Conservation (phyloP, 805 yeast species). For the Wickerhamiella australiensis region DNA sequence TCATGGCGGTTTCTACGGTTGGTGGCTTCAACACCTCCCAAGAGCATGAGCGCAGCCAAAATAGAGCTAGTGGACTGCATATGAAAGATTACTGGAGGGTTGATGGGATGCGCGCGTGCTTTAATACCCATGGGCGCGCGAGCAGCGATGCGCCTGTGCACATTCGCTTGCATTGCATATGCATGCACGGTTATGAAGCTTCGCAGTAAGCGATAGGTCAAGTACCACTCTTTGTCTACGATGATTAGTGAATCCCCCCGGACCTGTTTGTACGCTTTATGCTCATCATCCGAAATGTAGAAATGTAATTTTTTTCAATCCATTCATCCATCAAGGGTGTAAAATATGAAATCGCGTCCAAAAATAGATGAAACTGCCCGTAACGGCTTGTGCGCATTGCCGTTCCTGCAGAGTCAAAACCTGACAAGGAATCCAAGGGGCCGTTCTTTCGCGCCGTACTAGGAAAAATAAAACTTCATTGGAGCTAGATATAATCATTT, state of each 20-base stretch:
- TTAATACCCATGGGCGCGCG: background rate
- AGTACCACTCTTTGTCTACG: too few species aligned
- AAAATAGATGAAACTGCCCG: background rate
- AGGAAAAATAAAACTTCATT: background rate
- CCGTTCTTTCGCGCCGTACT: background rate
- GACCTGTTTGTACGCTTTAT: too few species aligned
- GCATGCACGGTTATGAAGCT: slow-evolving; percentile 1
- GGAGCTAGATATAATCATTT: too few species aligned
- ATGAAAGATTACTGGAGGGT: background rate
- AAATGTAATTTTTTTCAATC: too few species aligned
- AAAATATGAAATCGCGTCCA: too few species aligned
- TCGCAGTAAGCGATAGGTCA: too few species aligned
- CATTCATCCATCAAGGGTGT: too few species aligned
- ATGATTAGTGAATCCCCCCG: too few species aligned
- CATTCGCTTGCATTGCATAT: background rate
- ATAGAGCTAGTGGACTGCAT: slow-evolving; percentile 1
- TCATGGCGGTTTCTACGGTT: background rate
- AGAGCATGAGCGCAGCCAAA: slow-evolving; percentile 4
- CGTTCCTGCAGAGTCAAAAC: slow-evolving; percentile 1
- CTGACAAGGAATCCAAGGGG: background rate
- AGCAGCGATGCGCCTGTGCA: background rate
- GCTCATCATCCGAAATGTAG: too few species aligned
- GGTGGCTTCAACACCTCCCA: slow-evolving; percentile 4
- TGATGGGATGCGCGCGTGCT: background rate
- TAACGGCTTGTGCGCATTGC: background rate